Evolutionary conservation across 129 eudicot genomes (phyloP).

Genomic region (Silybum marianum): DNA sequence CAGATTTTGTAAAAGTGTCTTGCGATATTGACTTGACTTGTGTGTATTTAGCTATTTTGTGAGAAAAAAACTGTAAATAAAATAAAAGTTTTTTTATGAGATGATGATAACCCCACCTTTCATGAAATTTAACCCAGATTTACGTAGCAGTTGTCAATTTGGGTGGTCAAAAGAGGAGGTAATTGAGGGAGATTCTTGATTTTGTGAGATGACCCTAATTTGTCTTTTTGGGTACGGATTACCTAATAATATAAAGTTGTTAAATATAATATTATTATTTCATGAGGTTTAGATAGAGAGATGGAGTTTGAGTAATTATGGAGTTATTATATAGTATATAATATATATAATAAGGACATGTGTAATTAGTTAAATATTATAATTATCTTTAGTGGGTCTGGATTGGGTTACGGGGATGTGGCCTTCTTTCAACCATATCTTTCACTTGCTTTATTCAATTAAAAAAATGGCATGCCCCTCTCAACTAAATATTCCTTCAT

Average conservation of each 20-base stretch:
- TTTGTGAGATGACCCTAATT: slow-evolving; percentile 23
- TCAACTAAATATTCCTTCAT: slow-evolving; percentile 4
- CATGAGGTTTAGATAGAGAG: slow-evolving; percentile 25
- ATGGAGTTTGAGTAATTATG: slow-evolving; percentile 6
- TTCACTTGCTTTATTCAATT: slow-evolving; percentile 12
- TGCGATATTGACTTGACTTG: background rate
- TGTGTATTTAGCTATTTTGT: background rate
- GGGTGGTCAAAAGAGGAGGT: background rate
- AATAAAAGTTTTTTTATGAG: too few relatives aligned
- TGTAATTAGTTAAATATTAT: slow-evolving; percentile 25
- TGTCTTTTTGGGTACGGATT: slow-evolving; percentile 24
- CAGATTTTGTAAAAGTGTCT: background rate
- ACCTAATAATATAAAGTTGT: slow-evolving; percentile 18
- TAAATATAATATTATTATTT: slow-evolving; percentile 24
- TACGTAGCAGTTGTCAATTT: background rate
- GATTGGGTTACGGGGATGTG: slow-evolving; percentile 29
- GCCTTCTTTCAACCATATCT: slow-evolving; percentile 30
- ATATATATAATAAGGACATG: slow-evolving; percentile 4
- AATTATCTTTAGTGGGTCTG: background rate
- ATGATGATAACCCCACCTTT: too few relatives aligned
- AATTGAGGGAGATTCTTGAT: background rate
- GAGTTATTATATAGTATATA: background rate
- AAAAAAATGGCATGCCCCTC: slow-evolving; percentile 10
- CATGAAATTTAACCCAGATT: background rate
- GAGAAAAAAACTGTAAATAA: background rate